These are phyloP conservation scores for Eutrema heterophyllum DNA, from an alignment of 345 rosid species.

Conservation along the genomic window DNA sequence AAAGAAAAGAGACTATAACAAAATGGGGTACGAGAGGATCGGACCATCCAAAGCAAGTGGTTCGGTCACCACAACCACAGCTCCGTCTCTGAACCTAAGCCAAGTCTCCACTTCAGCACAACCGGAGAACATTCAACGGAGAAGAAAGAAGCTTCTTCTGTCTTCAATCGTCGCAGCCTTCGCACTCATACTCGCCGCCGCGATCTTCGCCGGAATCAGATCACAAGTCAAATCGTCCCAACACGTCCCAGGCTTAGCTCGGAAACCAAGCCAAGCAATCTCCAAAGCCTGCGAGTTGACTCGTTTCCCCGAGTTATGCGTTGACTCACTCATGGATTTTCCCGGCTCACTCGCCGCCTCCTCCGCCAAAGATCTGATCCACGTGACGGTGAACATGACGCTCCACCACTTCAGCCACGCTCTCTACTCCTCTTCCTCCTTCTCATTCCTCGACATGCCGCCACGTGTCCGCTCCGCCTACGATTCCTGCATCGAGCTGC, in stretches of 20 bases:
- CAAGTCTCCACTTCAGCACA: constrained; percentile 13
- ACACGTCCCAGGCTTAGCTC: constrained; percentile 24
- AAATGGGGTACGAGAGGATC: constrained; percentile 57
- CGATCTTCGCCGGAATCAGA: constrained; percentile 47
- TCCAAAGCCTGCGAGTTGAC: constrained; percentile 61
- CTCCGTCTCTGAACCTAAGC: background rate
- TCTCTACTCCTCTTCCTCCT: constrained; percentile 48
- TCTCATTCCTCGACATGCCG: constrained; percentile 57
- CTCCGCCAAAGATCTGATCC: constrained; percentile 61
- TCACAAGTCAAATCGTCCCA: constrained; percentile 5
- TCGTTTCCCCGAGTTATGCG: constrained; percentile 62
- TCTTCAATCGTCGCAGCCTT: constrained; percentile 38
- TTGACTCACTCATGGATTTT: constrained; percentile 56
- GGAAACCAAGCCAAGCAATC: constrained; percentile 73
- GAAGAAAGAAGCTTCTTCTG: constrained; percentile 37
- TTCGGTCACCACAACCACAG: background rate
- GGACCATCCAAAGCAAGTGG: constrained; percentile 33
- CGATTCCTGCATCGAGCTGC: constrained; percentile 84
- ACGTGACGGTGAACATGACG: constrained; percentile 93
- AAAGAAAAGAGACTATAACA: background rate
- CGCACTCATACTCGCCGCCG: constrained; percentile 54
- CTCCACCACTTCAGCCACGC: constrained; percentile 79
- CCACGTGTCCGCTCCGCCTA: constrained; percentile 64
- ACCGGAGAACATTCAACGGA: background rate
- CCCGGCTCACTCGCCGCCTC: constrained; percentile 61